phyloP scores from a whole-genome alignment of 768 basidiomycete genomes.

The Kwoniella heveanensis region DNA sequence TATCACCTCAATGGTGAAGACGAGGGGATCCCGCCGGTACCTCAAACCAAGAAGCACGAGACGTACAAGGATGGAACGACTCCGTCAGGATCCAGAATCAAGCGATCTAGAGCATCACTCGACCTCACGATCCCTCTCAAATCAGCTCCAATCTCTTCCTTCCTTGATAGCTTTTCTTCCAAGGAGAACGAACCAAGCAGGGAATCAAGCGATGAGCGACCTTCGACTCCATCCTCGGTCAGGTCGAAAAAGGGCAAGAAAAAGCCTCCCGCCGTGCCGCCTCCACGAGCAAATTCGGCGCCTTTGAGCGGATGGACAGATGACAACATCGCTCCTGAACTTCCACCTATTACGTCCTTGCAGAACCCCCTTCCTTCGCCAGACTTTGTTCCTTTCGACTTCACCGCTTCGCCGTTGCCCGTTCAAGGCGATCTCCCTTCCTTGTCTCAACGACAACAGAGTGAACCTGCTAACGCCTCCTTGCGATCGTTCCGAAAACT shows the following conservation, averaged over 20 bases:
- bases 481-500: constrained; percentile 17
- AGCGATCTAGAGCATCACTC: constrained; percentile 11
- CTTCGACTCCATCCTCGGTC: constrained; percentile 6
- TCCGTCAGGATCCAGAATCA: neutral
- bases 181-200: neutral
- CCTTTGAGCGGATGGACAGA: constrained; percentile 3
- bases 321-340: neutral
- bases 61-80: neutral
- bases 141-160: neutral
- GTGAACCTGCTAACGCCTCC: neutral
- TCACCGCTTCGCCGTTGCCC: neutral
- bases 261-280: constrained; percentile 2
- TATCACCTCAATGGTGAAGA: neutral
- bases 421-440: neutral
- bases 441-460: too few species aligned
- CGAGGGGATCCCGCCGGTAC: constrained; percentile 11
- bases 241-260: constrained; percentile 10
- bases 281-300: constrained; percentile 8
- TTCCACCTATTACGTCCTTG: constrained; percentile 7
- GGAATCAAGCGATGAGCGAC: neutral
- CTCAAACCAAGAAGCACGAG: constrained; percentile 8
- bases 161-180: constrained; percentile 3
- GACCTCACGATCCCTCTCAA: constrained; percentile 11
- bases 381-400: neutral
- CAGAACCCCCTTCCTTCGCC: constrained; percentile 2